Percentiles rank a stretch among this genome's conserved stretches.
Conservation (phyloP, 352 stramenopile species). For the Plasmopara viticola region DNA sequence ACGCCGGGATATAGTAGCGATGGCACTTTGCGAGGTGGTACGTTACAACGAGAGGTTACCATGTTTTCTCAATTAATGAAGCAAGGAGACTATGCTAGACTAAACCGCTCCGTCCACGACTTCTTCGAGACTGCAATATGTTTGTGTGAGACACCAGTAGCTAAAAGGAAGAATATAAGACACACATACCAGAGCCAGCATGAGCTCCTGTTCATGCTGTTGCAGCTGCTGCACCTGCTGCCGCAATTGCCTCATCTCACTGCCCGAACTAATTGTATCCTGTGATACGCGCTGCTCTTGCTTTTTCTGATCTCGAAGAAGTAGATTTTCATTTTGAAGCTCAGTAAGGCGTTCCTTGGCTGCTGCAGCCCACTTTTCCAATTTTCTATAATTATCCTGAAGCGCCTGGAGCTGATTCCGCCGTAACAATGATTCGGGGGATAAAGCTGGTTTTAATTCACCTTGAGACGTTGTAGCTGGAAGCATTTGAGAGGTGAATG, state of each 20-base stretch:
- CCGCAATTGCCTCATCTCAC: conserved; percentile 34
- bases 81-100: too few relatives aligned
- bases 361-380: conserved; percentile 23
- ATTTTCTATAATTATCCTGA: conserved; percentile 59
- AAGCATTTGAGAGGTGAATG: conserved; percentile 28
- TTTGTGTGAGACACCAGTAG: background rate
- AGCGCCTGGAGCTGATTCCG: conserved; percentile 51
- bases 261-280: conserved; percentile 15
- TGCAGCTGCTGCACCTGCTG: conserved; percentile 63
- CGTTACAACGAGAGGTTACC: too few relatives aligned
- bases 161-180: background rate
- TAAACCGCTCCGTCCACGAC: conserved; percentile 37
- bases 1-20: too few relatives aligned
- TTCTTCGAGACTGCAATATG: conserved; percentile 36
- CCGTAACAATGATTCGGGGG: conserved; percentile 9
- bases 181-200: conserved; percentile 62
- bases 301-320: conserved; percentile 16
- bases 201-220: conserved; percentile 74
- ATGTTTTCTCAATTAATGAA: too few relatives aligned
- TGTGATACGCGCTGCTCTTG: background rate
- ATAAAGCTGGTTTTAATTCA: background rate
- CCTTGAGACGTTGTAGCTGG: conserved; percentile 4
- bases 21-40: too few relatives aligned
- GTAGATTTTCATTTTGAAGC: conserved; percentile 46
- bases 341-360: conserved; percentile 27